Evolutionary conservation across 2,329 filamentous ascomycete species (phyloP), one percentile per base, ranked within the genome.

Genomic region (Didymella lethalis): DNA sequence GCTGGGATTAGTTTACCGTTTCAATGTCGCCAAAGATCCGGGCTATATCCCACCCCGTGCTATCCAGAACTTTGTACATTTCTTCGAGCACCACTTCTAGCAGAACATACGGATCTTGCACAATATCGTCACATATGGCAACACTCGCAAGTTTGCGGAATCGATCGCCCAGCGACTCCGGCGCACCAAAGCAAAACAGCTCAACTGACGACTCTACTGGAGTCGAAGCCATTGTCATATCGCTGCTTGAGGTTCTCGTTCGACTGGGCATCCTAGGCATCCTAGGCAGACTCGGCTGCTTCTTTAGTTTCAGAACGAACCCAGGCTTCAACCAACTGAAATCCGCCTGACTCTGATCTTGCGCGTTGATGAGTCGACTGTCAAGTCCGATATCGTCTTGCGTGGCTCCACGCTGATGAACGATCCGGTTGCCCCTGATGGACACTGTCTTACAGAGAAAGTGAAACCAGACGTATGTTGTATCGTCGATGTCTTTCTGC

Each of bases 21-120:
- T 78, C 76, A 25, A 75, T 67, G 0, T 60, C 48, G 2, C 74
- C 70, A 48, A 77, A 77, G 3, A 74, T 63, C 7, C 67, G 65
- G 0, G 69, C 59, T 0, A 77, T 58, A 4, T 58, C 56, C 73
- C 75, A 77, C 1, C 66, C 67, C 16, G 65, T 66, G 0, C 55
- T 32, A 28, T 78, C 75, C 31, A 78, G 63, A 14, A 69, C 34
- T 20, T 63, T 70, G 46, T 68, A 75, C 54, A 78, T 65, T 14
- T 73, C 68, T 4, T 75, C 72, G 2, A 77, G 51, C 2, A 75
- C 67, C 2, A 76, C 57, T 14, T 69, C 66, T 6, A 77, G 64
- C 7, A 78, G 59, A 2, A 70, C 38, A 41, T 74, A 76, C 1
- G 75, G 75, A 53, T 78, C 71, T 1, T 67, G 29, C 4, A 73